phyloP scores from a whole-genome alignment of 495 filamentous ascomycete species.

The Chaetomium cochliodes region DNA sequence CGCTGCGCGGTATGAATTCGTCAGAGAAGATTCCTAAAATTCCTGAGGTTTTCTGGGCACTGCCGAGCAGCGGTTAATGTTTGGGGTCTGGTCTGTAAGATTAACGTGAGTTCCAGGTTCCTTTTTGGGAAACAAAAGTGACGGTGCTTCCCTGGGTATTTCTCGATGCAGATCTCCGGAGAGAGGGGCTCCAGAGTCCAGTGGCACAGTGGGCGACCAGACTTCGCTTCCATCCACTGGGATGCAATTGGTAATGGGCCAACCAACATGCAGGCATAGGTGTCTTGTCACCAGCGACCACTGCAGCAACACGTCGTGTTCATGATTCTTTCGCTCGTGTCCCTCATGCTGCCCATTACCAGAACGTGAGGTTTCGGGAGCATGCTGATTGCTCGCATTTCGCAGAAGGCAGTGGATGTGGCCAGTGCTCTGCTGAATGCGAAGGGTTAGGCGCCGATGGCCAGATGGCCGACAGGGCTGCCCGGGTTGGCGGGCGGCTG shows the following conservation, averaged over 20 bases:
- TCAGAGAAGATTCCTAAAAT: too few species aligned
- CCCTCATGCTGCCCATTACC: too few species aligned
- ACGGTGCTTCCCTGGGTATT: background rate
- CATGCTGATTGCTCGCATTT: background rate
- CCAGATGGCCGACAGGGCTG: background rate
- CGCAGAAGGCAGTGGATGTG: background rate
- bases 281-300: background rate
- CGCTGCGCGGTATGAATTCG: background rate
- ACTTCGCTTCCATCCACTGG: too few species aligned
- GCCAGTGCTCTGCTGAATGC: background rate
- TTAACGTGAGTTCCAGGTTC: background rate
- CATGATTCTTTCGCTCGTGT: background rate
- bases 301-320: background rate
- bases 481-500: background rate
- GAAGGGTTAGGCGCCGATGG: background rate
- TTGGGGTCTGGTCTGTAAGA: background rate
- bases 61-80: background rate
- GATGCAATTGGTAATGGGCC: constrained; percentile 1
- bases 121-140: background rate
- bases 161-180: constrained; percentile 2
- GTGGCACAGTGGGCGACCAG: background rate
- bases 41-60: background rate
- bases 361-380: background rate
- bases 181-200: background rate
- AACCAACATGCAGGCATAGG: background rate